Base-by-base conservation (phyloP, 768 basidiomycete genomes). In the Boletus patriciae region DNA sequence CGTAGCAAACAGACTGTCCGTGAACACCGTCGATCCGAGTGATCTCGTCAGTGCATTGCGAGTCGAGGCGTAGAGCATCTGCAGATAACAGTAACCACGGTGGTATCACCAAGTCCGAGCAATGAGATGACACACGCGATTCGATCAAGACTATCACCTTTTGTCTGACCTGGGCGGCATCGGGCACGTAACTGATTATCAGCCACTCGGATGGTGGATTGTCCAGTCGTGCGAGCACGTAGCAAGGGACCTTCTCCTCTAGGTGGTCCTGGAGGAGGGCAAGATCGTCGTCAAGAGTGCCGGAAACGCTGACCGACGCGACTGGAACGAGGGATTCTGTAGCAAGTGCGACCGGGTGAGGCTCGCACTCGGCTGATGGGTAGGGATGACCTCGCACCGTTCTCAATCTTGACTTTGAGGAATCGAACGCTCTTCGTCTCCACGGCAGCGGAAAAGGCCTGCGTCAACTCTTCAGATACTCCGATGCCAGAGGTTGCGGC, bases 21-120 rank as follows among this genome's bases (percentile, higher is more conserved):
- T 80, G 71, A 94, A 91, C 33, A 82, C 70, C 18, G 83, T 76
- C 3, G 92, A 86, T 43, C 91, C 91, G 4, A 95, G 78, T n/a
- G 80, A 76, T 69, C 83, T 91, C 29, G 85, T 78, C 21, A 94
- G 78, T 18, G 85, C 78, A 23, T 78, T 77, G 43, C 91, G 84
- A 1, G 87, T 86, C 4, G 92, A 87, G 21, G 93, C 91, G 71
- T 94, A 94, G 34, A 95, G 77, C 92, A 94, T 95, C 91, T 94
- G n/a, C n/a, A n/a, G n/a, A n/a, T n/a, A n/a, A 31, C 10, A 31
- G 10, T 31, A 36, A 9, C 40, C 29, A 51, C 11, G 23, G 6
- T 3, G 50, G 36, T n/a, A 29, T 43, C 27, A 38, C 47, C 42
- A 37, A 46, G 45, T 45, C 42, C 19, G 13, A 52, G 52, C 11